Conservation (phyloP, 1,284 basidiomycete genomes). For the Tranzscheliella williamsii region DNA sequence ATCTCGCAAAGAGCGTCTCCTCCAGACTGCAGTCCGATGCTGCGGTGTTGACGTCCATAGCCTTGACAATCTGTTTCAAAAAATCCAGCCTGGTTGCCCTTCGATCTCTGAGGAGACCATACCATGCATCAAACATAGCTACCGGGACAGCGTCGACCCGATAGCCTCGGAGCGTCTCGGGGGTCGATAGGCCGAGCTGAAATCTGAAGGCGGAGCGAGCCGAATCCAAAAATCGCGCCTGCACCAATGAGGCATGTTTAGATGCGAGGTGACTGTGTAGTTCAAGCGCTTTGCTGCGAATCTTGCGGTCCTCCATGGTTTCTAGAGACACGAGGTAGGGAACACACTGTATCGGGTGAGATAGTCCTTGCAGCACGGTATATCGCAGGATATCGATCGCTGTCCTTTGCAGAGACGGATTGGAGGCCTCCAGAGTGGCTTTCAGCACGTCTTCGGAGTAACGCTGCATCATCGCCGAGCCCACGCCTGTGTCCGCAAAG, state of each 20-base stretch:
- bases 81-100: constrained; percentile 82
- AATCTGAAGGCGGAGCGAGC: constrained; percentile 81
- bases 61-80: constrained; percentile 77
- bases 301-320: constrained; percentile 70
- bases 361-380: constrained; percentile 89
- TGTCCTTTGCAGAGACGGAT: constrained; percentile 71
- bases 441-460: constrained; percentile 81
- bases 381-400: constrained; percentile 90
- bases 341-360: constrained; percentile 90
- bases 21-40: constrained; percentile 23
- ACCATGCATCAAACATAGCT: constrained; percentile 76
- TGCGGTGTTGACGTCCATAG: constrained; percentile 73
- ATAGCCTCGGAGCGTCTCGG: constrained; percentile 16
- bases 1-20: constrained; percentile 72
- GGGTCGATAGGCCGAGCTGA: constrained; percentile 63
- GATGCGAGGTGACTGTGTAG: constrained; percentile 80
- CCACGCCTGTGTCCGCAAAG: constrained; percentile 95
- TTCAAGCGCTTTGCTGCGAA: constrained; percentile 76
- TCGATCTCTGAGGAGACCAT: constrained; percentile 84
- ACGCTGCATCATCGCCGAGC: constrained; percentile 88
- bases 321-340: constrained; percentile 91
- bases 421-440: constrained; percentile 67
- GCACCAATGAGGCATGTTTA: constrained; percentile 87
- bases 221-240: constrained; percentile 78
- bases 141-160: constrained; percentile 12